A percentile compares a stretch with the other conserved stretches of the same genome.
These are phyloP conservation scores for Lachancea mirantina DNA, from an alignment of 805 yeast species.

Conservation along the genomic window DNA sequence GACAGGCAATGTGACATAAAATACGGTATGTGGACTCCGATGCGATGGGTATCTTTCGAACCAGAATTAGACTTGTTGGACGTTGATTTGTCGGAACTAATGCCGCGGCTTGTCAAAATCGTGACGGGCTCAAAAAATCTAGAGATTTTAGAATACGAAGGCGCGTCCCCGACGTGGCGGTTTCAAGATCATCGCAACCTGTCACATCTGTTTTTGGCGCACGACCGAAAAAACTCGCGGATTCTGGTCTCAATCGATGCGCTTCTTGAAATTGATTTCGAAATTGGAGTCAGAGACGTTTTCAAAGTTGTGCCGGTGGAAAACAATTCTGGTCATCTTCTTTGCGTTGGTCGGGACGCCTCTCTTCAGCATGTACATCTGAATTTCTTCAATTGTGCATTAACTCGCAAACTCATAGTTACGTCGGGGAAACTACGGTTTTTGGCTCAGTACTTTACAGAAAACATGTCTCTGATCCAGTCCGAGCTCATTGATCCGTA, in stretches of 20 bases:
- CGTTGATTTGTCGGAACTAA: constrained; percentile 13
- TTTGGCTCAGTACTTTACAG: constrained; percentile 11
- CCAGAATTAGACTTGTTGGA: constrained; percentile 9
- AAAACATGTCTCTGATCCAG: constrained; percentile 16
- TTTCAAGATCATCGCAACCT: background rate
- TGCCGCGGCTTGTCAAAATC: constrained; percentile 20
- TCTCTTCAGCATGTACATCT: constrained; percentile 2
- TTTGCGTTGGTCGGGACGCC: constrained; percentile 5
- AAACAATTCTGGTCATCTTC: constrained; percentile 1
- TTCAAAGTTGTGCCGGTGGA: constrained; percentile 6
- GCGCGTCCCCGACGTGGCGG: background rate
- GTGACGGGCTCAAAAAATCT: constrained; percentile 15
- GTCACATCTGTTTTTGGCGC: constrained; percentile 4
- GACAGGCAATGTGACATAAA: background rate
- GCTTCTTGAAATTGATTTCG: constrained; percentile 2
- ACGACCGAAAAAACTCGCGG: background rate
- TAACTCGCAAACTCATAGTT: constrained; percentile 5
- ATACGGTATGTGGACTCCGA: constrained; percentile 2
- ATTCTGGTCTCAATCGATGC: constrained; percentile 2
- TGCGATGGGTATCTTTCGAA: background rate
- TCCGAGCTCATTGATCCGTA: constrained; percentile 19
- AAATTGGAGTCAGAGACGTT: constrained; percentile 1
- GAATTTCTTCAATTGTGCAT: constrained; percentile 1
- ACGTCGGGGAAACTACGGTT: constrained; percentile 9
- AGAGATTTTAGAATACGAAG: constrained; percentile 13